Base-by-base conservation (phyloP, 2,329 filamentous ascomycete species). In the Dactylonectria estremocensis region DNA sequence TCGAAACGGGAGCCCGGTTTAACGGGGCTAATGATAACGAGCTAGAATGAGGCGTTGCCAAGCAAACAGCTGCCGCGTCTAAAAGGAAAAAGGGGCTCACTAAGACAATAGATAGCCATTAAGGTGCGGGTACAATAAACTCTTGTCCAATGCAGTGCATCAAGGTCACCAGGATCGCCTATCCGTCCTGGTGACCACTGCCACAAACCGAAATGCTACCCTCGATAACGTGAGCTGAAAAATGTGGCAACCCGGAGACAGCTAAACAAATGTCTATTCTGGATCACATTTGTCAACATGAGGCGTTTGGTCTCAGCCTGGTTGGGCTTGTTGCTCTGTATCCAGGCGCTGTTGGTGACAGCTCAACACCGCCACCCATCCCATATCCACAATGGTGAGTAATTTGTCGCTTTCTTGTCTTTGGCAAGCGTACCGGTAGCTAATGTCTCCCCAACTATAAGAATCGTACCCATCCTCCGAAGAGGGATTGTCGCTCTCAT, bases 281-380 rank as follows among this genome's bases (percentile, higher is more conserved):
- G 37, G 18, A 31, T 20, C 37, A 43, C 1, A 43, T 37, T 48
- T 14, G 16, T 16, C 40, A 53, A 11, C 4, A 61, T 62, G 64
- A 57, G 52, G 58, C 58, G 45, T 31, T 37, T 46, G 31, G 49
- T 53, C 9, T 61, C 53, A 22, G 14, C 58, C 28, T 46, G 56
- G 53, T 43, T 66, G 46, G 46, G 48, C 52, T 14, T 66, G 14
- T 53, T 62, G 4, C 22, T 53, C 20, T 58, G 53, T 48, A 3
- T 52, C 45, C 58, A 58, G 43, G 33, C 45, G 14, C 53, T 60
- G 28, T 22, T 59, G 22, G 28, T 48, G 24, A 56, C 28, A 16
- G 58, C 58, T 3, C 46, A 54, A 7, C 58, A 49, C 8, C 48
- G 18, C 1, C 8, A 49, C 45, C 33, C 14, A 28, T 13, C 28